Evolutionary conservation across 2,329 filamentous ascomycete species (phyloP).

Genomic region (Aspergillus felis): DNA sequence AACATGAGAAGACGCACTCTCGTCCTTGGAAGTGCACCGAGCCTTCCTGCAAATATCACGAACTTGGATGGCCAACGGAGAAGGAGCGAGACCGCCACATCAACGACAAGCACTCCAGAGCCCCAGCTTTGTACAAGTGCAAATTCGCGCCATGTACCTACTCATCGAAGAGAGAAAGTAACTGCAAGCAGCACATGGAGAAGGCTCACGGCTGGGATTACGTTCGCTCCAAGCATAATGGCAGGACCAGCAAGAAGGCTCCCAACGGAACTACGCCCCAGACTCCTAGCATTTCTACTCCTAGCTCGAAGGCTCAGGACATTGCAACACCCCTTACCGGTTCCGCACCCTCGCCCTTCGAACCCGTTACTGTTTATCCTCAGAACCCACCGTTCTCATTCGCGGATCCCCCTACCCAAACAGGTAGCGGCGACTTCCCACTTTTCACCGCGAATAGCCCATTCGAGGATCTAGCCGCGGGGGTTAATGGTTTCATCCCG

Average conservation of each 20-base stretch:
- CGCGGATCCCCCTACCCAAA: constrained; percentile 21
- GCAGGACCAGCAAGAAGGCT: constrained; percentile 53
- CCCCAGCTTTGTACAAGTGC: constrained; percentile 80
- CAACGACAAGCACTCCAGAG: constrained; percentile 88
- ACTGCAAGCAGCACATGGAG: constrained; percentile 99
- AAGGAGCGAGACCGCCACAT: constrained; percentile 95
- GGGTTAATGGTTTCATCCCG: constrained; percentile 17
- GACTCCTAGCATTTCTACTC: constrained; percentile 61
- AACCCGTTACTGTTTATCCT: constrained; percentile 10
- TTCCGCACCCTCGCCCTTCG: constrained; percentile 25
- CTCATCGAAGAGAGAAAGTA: constrained; percentile 91
- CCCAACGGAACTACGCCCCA: constrained; percentile 53
- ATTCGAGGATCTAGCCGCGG: constrained; percentile 10
- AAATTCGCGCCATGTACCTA: constrained; percentile 80
- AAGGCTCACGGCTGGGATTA: constrained; percentile 92
- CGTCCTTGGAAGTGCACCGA: constrained; percentile 92
- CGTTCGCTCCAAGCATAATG: constrained; percentile 86
- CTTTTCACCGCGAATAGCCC: constrained; percentile 20
- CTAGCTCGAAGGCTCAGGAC: constrained; percentile 52
- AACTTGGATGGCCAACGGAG: constrained; percentile 91
- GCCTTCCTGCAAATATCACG: constrained; percentile 80
- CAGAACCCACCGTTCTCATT: constrained; percentile 23
- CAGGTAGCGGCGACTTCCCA: constrained; percentile 22
- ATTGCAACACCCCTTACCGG: constrained; percentile 48
- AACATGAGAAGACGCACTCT: constrained; percentile 97